phyloP scores from a whole-genome alignment of 2,329 filamentous ascomycete genomes.

The Stylonectria norvegica region DNA sequence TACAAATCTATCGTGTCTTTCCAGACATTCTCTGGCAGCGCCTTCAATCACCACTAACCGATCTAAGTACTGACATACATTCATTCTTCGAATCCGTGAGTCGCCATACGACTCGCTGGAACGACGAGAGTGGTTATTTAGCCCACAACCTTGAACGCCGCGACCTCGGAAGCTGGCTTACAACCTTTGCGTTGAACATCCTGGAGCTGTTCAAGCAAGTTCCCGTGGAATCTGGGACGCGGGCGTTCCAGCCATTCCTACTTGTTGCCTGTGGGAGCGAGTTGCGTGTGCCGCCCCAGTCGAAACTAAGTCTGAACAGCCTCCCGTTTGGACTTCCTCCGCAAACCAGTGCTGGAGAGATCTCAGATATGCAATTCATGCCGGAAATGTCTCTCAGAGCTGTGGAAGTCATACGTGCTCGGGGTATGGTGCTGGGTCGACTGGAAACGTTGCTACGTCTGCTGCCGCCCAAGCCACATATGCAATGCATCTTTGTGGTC shows the following conservation, averaged over 20 bases:
- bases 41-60: not conserved
- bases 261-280: conserved; percentile 12
- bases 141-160: conserved; percentile 1
- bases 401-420: conserved; percentile 7
- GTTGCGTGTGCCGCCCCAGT: conserved; percentile 1
- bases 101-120: not conserved
- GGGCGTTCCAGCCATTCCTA: conserved; percentile 14
- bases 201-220: conserved; percentile 8
- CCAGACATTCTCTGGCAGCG: conserved; percentile 9
- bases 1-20: conserved; percentile 14
- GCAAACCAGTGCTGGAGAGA: not conserved
- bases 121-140: not conserved
- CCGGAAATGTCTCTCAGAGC: conserved; percentile 6
- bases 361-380: not conserved
- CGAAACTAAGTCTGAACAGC: not conserved
- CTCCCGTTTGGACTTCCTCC: not conserved
- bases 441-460: conserved; percentile 6
- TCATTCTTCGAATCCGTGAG: conserved; percentile 3
- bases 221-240: conserved; percentile 12
- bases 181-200: conserved; percentile 4
- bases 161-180: conserved; percentile 8
- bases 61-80: conserved; percentile 1
- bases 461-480: conserved; percentile 8
- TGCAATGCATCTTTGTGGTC: conserved; percentile 7
- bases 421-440: conserved; percentile 6